Evolutionary conservation across 2,329 filamentous ascomycete genomes (phyloP).

Genomic region (Anisogramma anomala): DNA sequence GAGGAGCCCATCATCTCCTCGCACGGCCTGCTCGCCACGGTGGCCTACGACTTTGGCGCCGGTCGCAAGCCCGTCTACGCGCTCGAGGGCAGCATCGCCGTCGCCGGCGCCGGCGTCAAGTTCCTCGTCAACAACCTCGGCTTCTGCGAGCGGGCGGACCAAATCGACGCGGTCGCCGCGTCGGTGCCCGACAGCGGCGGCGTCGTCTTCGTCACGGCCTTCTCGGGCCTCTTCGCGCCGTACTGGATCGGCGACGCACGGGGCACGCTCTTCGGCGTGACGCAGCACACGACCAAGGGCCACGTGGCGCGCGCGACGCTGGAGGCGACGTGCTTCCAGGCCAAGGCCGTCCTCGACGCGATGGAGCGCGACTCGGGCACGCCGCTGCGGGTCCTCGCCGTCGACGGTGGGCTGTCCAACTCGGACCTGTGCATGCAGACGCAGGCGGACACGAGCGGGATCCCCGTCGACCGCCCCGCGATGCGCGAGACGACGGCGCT

Average conservation of each 20-base stretch:
- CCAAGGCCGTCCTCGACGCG: slow-evolving; percentile 79
- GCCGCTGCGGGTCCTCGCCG: slow-evolving; percentile 61
- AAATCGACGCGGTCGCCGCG: slow-evolving; percentile 40
- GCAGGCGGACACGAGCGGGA: slow-evolving; percentile 73
- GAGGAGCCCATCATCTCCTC: slow-evolving; percentile 74
- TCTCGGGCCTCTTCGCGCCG: slow-evolving; percentile 80
- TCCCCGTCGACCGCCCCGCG: slow-evolving; percentile 69
- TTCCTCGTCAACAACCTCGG: slow-evolving; percentile 56
- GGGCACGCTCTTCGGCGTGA: slow-evolving; percentile 78
- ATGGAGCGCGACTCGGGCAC: slow-evolving; percentile 82
- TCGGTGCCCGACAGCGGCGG: slow-evolving; percentile 63
- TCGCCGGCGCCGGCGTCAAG: slow-evolving; percentile 70
- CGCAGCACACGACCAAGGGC: slow-evolving; percentile 71
- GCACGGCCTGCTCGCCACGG: slow-evolving; percentile 72
- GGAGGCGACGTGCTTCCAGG: slow-evolving; percentile 87
- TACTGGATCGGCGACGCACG: slow-evolving; percentile 94
- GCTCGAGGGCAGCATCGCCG: slow-evolving; percentile 72
- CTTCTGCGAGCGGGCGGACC: slow-evolving; percentile 40
- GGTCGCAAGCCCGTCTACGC: slow-evolving; percentile 57
- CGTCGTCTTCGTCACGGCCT: slow-evolving; percentile 78
- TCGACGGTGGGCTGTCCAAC: slow-evolving; percentile 83
- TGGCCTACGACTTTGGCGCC: slow-evolving; percentile 70
- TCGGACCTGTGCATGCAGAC: slow-evolving; percentile 86
- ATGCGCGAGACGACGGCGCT: slow-evolving; percentile 89
- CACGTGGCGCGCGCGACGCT: slow-evolving; percentile 84